Evolutionary conservation across 345 rosid species (phyloP).

Genomic region (Syzygium aromaticum): DNA sequence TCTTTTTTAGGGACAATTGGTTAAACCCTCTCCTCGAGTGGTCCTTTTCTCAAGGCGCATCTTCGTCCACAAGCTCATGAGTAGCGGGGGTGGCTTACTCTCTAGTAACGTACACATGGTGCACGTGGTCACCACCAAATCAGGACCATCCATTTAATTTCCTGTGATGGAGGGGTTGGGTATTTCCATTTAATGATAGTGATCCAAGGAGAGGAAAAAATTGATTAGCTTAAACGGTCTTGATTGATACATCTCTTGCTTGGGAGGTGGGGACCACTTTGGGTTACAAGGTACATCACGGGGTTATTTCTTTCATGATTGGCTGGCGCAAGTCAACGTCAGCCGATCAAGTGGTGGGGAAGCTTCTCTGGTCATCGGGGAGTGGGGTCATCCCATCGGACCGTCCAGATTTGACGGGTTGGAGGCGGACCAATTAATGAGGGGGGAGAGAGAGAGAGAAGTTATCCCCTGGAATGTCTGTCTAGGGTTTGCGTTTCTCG

Average conservation of each 20-base stretch:
- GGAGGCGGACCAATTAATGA: background rate
- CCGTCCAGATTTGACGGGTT: background rate
- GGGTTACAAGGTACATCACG: background rate
- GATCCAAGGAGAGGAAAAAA: constrained; percentile 10
- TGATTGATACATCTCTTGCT: constrained; percentile 4
- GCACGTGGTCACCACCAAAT: constrained; percentile 12
- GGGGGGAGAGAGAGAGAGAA: background rate
- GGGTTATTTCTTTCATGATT: background rate
- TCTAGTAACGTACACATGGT: constrained; percentile 1
- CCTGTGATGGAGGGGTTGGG: background rate
- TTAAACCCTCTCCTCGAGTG: background rate
- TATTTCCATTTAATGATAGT: constrained; percentile 1
- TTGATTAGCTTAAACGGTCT: constrained; percentile 17
- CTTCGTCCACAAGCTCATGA: constrained; percentile 19
- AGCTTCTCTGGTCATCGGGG: background rate
- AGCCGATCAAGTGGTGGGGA: constrained; percentile 10
- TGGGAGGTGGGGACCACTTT: background rate
- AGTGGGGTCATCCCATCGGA: background rate
- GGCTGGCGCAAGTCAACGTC: constrained; percentile 15
- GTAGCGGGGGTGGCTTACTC: background rate
- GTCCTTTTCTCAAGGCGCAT: constrained; percentile 5
- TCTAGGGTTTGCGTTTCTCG: background rate
- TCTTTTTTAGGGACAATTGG: background rate
- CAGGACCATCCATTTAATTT: constrained; percentile 20
- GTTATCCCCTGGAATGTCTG: background rate